These are phyloP conservation scores for Alternaria sp. DNA, from an alignment of 2,329 filamentous ascomycete genomes.

Conservation along the genomic window DNA sequence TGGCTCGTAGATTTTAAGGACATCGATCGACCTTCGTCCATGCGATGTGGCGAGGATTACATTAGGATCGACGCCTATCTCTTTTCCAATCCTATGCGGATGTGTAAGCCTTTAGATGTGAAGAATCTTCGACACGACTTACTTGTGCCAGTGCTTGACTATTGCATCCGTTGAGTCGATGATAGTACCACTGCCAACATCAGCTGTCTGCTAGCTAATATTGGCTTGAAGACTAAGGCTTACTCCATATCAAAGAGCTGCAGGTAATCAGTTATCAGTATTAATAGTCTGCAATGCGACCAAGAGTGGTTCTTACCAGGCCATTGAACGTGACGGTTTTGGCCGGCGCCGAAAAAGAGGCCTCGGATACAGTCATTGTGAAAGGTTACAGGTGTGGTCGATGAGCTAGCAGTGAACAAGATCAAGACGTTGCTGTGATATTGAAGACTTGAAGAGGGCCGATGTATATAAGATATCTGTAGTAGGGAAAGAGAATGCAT, in stretches of 20 bases:
- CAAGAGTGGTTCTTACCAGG: constrained; percentile 43
- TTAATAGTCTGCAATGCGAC: background rate
- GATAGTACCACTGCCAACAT: constrained; percentile 70
- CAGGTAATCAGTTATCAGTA: constrained; percentile 16
- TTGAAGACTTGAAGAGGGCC: background rate
- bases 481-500: constrained; percentile 11
- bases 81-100: constrained; percentile 72
- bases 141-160: constrained; percentile 79
- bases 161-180: constrained; percentile 83
- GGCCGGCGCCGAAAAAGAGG: constrained; percentile 53
- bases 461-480: background rate
- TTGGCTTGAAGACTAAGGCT: background rate
- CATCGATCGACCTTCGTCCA: constrained; percentile 87
- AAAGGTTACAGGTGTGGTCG: background rate
- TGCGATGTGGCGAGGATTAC: constrained; percentile 91
- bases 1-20: constrained; percentile 78
- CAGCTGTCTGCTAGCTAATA: background rate
- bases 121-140: constrained; percentile 36
- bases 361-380: constrained; percentile 44
- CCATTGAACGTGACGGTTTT: constrained; percentile 54
- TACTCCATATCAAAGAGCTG: constrained; percentile 51
- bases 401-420: background rate
- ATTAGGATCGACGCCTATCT: constrained; percentile 84
- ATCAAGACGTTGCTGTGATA: background rate
- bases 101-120: constrained; percentile 16